Conservation (phyloP, 495 filamentous ascomycete species). For the Xylaria sp. region DNA sequence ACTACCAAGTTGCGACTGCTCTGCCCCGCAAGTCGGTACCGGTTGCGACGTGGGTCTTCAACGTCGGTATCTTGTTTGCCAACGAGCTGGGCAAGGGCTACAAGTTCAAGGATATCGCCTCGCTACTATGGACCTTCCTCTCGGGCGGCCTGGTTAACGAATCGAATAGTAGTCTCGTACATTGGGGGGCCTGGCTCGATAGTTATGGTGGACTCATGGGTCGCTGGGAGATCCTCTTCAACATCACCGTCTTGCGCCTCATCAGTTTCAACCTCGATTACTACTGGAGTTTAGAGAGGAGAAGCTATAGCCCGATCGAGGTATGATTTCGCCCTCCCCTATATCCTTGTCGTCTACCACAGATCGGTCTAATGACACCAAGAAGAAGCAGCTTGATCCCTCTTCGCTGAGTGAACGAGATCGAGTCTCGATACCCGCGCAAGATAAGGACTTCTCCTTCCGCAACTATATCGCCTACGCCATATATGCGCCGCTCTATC, state of each 20-base stretch:
- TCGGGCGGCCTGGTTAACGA: slow-evolving; percentile 40
- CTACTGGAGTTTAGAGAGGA: slow-evolving; percentile 83
- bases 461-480: slow-evolving; percentile 85
- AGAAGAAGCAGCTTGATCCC: slow-evolving; percentile 98
- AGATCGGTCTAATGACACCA: slow-evolving; percentile 66
- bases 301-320: slow-evolving; percentile 76
- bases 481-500: slow-evolving; percentile 91
- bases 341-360: neutral
- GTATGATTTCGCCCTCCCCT: slow-evolving; percentile 61
- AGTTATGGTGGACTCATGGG: slow-evolving; percentile 78
- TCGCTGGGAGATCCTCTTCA: slow-evolving; percentile 96
- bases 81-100: slow-evolving; percentile 89
- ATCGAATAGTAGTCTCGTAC: slow-evolving; percentile 48
- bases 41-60: slow-evolving; percentile 89
- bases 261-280: slow-evolving; percentile 98
- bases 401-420: slow-evolving; percentile 85
- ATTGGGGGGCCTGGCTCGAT: slow-evolving; percentile 74
- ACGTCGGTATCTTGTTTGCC: slow-evolving; percentile 82
- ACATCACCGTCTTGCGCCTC: slow-evolving; percentile 89
- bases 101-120: slow-evolving; percentile 66
- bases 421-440: slow-evolving; percentile 77
- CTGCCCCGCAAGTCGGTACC: slow-evolving; percentile 74
- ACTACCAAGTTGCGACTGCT: slow-evolving; percentile 76
- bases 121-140: slow-evolving; percentile 52
- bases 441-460: slow-evolving; percentile 73